Percentiles rank a stretch among this genome's conserved stretches.
These are phyloP conservation scores for Suillus decipiens DNA, from an alignment of 768 basidiomycete genomes.

Conservation along the genomic window DNA sequence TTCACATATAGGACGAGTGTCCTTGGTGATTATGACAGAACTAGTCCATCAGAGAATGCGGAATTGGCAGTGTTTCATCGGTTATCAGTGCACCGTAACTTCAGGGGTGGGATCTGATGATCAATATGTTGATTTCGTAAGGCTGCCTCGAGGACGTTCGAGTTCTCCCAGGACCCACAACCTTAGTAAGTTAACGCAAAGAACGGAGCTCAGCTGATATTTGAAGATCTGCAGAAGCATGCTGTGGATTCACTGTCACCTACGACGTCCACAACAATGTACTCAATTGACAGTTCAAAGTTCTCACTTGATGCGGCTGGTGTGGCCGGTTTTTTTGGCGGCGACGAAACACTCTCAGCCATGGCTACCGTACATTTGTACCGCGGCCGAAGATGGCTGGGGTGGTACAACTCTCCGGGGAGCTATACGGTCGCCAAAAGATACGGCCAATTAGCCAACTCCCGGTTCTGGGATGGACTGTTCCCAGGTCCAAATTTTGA, in stretches of 20 bases:
- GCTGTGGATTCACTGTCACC: background rate
- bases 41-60: background rate
- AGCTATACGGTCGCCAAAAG: slow-evolving; percentile 35
- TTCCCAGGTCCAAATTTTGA: slow-evolving; percentile 32
- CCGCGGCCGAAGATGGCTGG: slow-evolving; percentile 33
- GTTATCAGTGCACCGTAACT: background rate
- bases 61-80: background rate
- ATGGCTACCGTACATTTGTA: slow-evolving; percentile 38
- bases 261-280: background rate
- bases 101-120: background rate
- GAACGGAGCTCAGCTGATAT: background rate
- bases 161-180: background rate
- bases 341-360: slow-evolving; percentile 39
- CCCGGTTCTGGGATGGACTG: slow-evolving; percentile 33
- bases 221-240: background rate
- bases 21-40: background rate
- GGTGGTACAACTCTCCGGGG: slow-evolving; percentile 41
- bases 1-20: background rate
- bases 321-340: slow-evolving; percentile 39
- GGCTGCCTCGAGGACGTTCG: background rate
- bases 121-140: background rate
- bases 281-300: slow-evolving; percentile 10
- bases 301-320: slow-evolving; percentile 33
- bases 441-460: slow-evolving; percentile 31
- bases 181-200: background rate